Evolutionary conservation across 805 yeast genomes (phyloP).

Genomic region (Lipomyces starkeyi): DNA sequence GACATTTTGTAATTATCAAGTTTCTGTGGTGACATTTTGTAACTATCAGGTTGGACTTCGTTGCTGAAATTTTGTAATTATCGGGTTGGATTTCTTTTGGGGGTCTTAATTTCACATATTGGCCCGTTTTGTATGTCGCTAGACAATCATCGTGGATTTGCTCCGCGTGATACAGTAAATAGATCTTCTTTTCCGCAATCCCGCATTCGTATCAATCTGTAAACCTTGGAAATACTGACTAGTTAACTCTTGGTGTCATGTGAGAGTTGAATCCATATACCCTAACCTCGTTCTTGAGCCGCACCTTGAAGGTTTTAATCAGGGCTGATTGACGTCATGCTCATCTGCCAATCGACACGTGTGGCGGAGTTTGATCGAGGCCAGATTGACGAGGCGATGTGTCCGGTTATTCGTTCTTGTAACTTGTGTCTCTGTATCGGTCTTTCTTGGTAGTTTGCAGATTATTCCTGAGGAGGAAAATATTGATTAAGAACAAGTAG

Average conservation of each 20-base stretch:
- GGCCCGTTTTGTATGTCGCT: neutral
- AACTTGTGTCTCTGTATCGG: too few relatives aligned
- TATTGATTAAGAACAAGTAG: too few relatives aligned
- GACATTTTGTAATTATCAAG: too few relatives aligned
- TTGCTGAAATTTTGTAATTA: too few relatives aligned
- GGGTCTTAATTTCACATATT: neutral
- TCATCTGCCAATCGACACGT: neutral
- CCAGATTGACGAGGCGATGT: neutral
- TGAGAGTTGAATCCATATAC: too few relatives aligned
- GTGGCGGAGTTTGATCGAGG: neutral
- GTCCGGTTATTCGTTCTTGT: neutral
- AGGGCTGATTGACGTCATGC: neutral
- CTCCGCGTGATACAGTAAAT: neutral
- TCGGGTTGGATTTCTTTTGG: neutral
- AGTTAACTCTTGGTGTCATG: too few relatives aligned
- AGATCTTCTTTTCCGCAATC: neutral
- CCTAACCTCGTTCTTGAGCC: neutral
- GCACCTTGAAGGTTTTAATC: neutral
- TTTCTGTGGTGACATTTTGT: neutral
- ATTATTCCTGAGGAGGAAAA: too few relatives aligned
- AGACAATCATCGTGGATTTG: neutral
- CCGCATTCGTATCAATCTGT: too few relatives aligned
- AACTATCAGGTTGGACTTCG: neutral
- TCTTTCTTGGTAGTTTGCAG: too few relatives aligned
- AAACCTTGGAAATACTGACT: too few relatives aligned